Percentiles rank a stretch among this genome's conserved stretches.
phyloP scores from a whole-genome alignment of 2,329 filamentous ascomycete species.

The Monilinia vaccinii-corymbosi region DNA sequence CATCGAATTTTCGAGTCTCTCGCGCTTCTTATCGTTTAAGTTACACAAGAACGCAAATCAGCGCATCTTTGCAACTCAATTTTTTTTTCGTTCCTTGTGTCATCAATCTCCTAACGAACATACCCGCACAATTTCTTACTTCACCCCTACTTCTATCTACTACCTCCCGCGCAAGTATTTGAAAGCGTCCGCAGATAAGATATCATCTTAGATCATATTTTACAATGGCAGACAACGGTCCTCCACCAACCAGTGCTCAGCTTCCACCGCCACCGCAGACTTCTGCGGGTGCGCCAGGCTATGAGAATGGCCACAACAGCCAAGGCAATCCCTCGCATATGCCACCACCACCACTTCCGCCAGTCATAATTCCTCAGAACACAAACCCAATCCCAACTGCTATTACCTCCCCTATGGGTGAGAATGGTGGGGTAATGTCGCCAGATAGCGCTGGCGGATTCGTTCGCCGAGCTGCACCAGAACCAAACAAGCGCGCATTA shows the following conservation, averaged over 20 bases:
- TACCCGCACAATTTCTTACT: constrained; percentile 17
- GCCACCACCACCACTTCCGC: constrained; percentile 80
- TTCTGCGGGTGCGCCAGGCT: constrained; percentile 64
- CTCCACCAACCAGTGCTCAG: constrained; percentile 52
- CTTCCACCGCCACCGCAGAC: constrained; percentile 62
- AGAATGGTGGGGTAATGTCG: constrained; percentile 64
- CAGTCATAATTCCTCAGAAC: constrained; percentile 84
- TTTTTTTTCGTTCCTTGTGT: constrained; percentile 19
- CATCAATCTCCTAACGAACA: constrained; percentile 16
- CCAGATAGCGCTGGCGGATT: constrained; percentile 75
- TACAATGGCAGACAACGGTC: constrained; percentile 70
- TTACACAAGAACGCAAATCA: constrained; percentile 21
- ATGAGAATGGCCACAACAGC: constrained; percentile 65
- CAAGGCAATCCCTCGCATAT: constrained; percentile 67
- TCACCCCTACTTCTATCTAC: constrained; percentile 18
- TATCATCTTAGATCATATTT: constrained; percentile 18
- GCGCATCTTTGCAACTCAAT: constrained; percentile 16
- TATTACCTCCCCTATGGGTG: constrained; percentile 76
- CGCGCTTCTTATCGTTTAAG: constrained; percentile 27
- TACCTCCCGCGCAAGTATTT: constrained; percentile 17
- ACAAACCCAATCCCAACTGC: constrained; percentile 91
- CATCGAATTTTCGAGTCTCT: constrained; percentile 24
- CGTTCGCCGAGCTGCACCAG: constrained; percentile 81
- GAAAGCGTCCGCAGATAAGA: constrained; percentile 13
- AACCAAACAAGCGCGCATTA: constrained; percentile 95